Percentiles rank a stretch among this genome's conserved stretches.
These are phyloP conservation scores for Talaromyces pinophilus DNA, from an alignment of 2,329 filamentous ascomycete species.

Conservation along the genomic window DNA sequence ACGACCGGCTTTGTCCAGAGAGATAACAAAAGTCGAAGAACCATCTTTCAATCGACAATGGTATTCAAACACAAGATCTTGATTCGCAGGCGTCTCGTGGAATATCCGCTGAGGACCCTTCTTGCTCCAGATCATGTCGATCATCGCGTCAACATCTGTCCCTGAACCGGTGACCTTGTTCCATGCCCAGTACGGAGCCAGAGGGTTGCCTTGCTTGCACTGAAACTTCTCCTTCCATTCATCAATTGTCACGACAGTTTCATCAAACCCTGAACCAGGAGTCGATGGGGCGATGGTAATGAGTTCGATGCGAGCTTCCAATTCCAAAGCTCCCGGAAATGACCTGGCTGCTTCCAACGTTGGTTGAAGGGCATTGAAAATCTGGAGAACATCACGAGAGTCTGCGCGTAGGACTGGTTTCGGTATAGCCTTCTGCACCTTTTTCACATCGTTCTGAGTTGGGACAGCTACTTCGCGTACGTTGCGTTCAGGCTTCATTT, in stretches of 20 bases:
- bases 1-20: conserved; percentile 37
- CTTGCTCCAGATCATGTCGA: conserved; percentile 36
- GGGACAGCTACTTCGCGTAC: background rate
- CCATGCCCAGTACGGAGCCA: conserved; percentile 1
- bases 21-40: conserved; percentile 34
- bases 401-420: background rate
- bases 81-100: conserved; percentile 29
- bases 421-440: conserved; percentile 12
- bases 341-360: conserved; percentile 37
- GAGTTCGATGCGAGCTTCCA: conserved; percentile 44
- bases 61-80: conserved; percentile 41
- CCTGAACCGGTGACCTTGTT: conserved; percentile 30
- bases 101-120: conserved; percentile 32
- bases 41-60: conserved; percentile 38
- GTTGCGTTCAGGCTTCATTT: background rate
- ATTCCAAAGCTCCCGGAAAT: conserved; percentile 38
- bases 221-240: conserved; percentile 39
- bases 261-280: conserved; percentile 29
- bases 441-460: background rate
- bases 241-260: conserved; percentile 26
- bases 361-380: conserved; percentile 35
- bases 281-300: conserved; percentile 30
- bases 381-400: conserved; percentile 25
- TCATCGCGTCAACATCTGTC: conserved; percentile 42
- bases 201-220: conserved; percentile 26